Evolutionary conservation across 495 filamentous ascomycete genomes (phyloP).

Genomic region (Talaromyces trachyspermus): DNA sequence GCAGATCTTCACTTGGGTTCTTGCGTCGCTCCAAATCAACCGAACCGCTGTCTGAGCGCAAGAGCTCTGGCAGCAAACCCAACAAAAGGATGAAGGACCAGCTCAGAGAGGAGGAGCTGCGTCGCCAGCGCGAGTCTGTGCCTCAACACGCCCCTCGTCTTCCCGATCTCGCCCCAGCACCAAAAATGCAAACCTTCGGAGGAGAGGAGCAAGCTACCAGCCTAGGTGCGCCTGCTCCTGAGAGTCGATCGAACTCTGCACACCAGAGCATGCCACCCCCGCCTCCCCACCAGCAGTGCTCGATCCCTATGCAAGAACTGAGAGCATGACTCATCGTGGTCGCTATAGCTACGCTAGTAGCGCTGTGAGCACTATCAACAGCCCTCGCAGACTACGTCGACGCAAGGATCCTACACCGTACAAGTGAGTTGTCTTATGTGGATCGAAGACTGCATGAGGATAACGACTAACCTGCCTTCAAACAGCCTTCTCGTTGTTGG

Average conservation of each 20-base stretch:
- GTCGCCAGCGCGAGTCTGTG: conserved; percentile 59
- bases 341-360: conserved; percentile 96
- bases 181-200: conserved; percentile 64
- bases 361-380: conserved; percentile 86
- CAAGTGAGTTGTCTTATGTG: conserved; percentile 60
- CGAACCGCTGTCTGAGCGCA: conserved; percentile 41
- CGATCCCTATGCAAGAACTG: conserved; percentile 73
- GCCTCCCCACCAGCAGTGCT: conserved; percentile 45
- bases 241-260: conserved; percentile 26
- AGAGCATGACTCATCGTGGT: conserved; percentile 96
- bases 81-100: conserved; percentile 60
- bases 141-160: conserved; percentile 70
- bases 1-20: conserved; percentile 49
- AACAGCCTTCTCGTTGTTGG: conserved; percentile 86
- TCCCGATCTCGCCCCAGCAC: conserved; percentile 62
- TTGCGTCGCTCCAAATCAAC: conserved; percentile 77
- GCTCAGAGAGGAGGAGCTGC: conserved; percentile 57
- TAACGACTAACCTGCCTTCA: conserved; percentile 9
- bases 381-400: conserved; percentile 81
- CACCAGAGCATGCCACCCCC: conserved; percentile 30
- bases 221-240: conserved; percentile 48
- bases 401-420: conserved; percentile 96
- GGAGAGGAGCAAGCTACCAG: conserved; percentile 62
- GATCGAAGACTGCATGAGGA: not conserved
- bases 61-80: conserved; percentile 49